These are phyloP conservation scores for Hemisphaericaspora xylanilytica DNA, from an alignment of 1,139 yeast genomes.

Conservation along the genomic window DNA sequence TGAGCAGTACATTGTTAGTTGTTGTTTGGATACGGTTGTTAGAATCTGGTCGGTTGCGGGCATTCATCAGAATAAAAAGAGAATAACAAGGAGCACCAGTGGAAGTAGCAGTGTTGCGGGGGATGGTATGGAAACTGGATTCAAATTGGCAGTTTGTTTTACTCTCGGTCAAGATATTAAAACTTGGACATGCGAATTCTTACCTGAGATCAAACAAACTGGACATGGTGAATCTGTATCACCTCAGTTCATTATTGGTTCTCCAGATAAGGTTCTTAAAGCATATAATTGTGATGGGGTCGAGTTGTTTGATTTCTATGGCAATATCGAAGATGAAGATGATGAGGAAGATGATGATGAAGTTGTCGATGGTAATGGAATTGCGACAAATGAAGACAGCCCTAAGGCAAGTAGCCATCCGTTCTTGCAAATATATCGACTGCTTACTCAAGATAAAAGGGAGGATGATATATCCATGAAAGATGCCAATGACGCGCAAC, in stretches of 20 bases:
- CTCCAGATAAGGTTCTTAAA: slow-evolving; percentile 72
- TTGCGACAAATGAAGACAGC: neutral
- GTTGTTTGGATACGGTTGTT: slow-evolving; percentile 66
- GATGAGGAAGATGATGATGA: too few species aligned
- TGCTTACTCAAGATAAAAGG: neutral
- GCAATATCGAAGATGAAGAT: slow-evolving; percentile 32
- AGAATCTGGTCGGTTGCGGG: slow-evolving; percentile 63
- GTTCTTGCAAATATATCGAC: neutral
- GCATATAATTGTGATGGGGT: slow-evolving; percentile 53
- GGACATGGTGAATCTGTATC: slow-evolving; percentile 20
- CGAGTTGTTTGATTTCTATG: slow-evolving; percentile 45
- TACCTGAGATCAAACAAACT: slow-evolving; percentile 39
- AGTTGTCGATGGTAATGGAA: slow-evolving; percentile 24
- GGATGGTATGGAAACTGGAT: slow-evolving; percentile 9
- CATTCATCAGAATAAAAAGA: slow-evolving; percentile 19
- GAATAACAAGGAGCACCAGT: slow-evolving; percentile 11
- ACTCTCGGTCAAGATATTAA: slow-evolving; percentile 41
- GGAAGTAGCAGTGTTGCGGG: neutral
- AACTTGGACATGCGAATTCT: slow-evolving; percentile 73
- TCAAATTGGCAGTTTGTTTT: slow-evolving; percentile 33
- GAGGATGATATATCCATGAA: slow-evolving; percentile 15
- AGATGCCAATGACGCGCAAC: slow-evolving; percentile 9
- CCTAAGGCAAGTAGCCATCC: neutral
- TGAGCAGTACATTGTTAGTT: slow-evolving; percentile 65
- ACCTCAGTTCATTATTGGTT: slow-evolving; percentile 66